A percentile compares a stretch with the other conserved stretches of the same genome.
Conservation (phyloP, 2,329 filamentous ascomycete genomes). For the Aspergillus candidus region DNA sequence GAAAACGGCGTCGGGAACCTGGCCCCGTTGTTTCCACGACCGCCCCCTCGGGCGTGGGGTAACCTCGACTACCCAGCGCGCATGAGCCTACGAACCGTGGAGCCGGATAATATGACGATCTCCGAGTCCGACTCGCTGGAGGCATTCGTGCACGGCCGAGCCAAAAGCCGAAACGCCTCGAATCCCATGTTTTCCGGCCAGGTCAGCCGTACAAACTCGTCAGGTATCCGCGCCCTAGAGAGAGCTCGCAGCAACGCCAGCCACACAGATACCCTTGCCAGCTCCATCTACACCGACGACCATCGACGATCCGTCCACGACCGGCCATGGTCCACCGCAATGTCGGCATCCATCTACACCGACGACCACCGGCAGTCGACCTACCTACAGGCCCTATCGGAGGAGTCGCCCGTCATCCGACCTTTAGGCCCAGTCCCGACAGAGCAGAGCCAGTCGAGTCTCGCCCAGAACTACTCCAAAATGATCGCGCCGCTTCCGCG, state of each 20-base stretch:
- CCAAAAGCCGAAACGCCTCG: conserved; percentile 33
- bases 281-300: conserved; percentile 28
- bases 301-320: conserved; percentile 25
- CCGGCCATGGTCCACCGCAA: conserved; percentile 28
- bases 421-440: conserved; percentile 17
- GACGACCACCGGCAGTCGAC: conserved; percentile 29
- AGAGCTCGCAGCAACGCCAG: conserved; percentile 31
- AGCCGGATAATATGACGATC: conserved; percentile 24
- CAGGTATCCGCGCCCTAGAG: conserved; percentile 29
- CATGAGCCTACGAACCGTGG: conserved; percentile 26
- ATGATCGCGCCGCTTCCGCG: conserved; percentile 32
- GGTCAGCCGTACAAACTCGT: conserved; percentile 27
- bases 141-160: conserved; percentile 34
- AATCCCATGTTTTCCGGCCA: conserved; percentile 35
- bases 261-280: conserved; percentile 30
- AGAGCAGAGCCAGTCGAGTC: conserved; percentile 28
- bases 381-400: conserved; percentile 25
- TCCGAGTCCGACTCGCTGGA: conserved; percentile 34
- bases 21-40: conserved; percentile 32
- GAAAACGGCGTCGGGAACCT: conserved; percentile 32
- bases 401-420: conserved; percentile 17
- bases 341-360: conserved; percentile 32
- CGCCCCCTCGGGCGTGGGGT: conserved; percentile 22
- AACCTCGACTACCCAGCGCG: conserved; percentile 27
- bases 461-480: conserved; percentile 34